Percentiles rank a stretch among this genome's conserved stretches.
These are phyloP conservation scores for Phellopilus nigrolimitatus DNA, from an alignment of 1,284 basidiomycete genomes.

Conservation along the genomic window DNA sequence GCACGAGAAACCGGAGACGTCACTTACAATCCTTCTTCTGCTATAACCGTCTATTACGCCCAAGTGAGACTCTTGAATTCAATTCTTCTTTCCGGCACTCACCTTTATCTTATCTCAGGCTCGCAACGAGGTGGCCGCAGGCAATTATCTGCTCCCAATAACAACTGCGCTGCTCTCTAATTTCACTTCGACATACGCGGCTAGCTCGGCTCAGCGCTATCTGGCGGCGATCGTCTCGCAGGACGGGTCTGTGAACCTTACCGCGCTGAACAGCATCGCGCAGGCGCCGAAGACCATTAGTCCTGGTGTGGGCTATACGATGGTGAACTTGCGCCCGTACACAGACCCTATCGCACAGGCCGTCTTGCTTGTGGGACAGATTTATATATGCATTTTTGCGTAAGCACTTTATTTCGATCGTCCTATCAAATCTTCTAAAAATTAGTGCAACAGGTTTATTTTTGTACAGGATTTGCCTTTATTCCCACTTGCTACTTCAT, in stretches of 20 bases:
- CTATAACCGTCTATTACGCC: slow-evolving; percentile 34
- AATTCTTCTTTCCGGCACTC: background rate
- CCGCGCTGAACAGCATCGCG: slow-evolving; percentile 37
- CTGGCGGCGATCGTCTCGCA: slow-evolving; percentile 27
- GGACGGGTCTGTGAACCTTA: slow-evolving; percentile 31
- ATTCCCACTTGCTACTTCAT: background rate
- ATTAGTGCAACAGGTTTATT: slow-evolving; percentile 7
- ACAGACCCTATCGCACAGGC: slow-evolving; percentile 45
- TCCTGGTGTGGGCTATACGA: slow-evolving; percentile 32
- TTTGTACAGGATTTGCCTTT: background rate
- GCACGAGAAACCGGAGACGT: slow-evolving; percentile 32
- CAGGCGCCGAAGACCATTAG: slow-evolving; percentile 44
- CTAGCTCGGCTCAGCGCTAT: slow-evolving; percentile 28
- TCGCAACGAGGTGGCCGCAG: slow-evolving; percentile 31
- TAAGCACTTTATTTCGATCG: slow-evolving; percentile 24
- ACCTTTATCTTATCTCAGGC: slow-evolving; percentile 22
- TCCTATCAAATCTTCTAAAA: slow-evolving; percentile 22
- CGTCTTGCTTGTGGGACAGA: slow-evolving; percentile 45
- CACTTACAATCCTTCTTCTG: slow-evolving; percentile 29
- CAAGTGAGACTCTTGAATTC: slow-evolving; percentile 24
- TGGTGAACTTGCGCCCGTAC: slow-evolving; percentile 45
- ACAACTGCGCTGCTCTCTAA: slow-evolving; percentile 26
- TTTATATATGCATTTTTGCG: slow-evolving; percentile 45
- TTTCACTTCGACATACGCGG: slow-evolving; percentile 27
- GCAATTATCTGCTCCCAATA: slow-evolving; percentile 30